These are phyloP conservation scores for Lodderomyces beijingensis DNA, from an alignment of 1,139 yeast species.

Conservation along the genomic window DNA sequence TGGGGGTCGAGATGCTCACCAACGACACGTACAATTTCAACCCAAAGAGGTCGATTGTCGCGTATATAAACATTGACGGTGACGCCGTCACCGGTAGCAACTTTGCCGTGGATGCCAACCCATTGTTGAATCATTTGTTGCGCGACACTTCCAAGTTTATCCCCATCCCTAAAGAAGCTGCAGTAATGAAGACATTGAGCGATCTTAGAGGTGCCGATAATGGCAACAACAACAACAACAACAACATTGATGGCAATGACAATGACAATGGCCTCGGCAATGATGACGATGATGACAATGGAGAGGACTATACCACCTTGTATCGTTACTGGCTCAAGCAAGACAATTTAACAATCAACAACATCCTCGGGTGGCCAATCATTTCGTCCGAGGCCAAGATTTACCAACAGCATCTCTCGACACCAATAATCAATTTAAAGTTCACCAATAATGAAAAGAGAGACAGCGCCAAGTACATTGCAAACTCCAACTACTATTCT, in stretches of 20 bases:
- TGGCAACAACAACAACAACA: conserved; percentile 17
- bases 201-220: conserved; percentile 7
- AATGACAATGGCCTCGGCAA: conserved; percentile 15
- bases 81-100: conserved; percentile 39
- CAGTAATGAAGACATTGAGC: conserved; percentile 12
- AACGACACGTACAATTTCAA: conserved; percentile 21
- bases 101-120: conserved; percentile 35
- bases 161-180: conserved; percentile 29
- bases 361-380: conserved; percentile 26
- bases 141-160: conserved; percentile 28
- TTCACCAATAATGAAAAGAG: conserved; percentile 29
- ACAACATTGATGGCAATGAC: conserved; percentile 14
- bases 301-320: conserved; percentile 27
- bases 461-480: conserved; percentile 28
- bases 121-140: conserved; percentile 32
- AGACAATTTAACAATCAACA: conserved; percentile 28
- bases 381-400: conserved; percentile 26
- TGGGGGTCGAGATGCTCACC: conserved; percentile 27
- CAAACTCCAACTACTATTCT: conserved; percentile 36
- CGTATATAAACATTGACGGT: conserved; percentile 39
- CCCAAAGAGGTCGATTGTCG: conserved; percentile 24
- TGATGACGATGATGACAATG: conserved; percentile 17
- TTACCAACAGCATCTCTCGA: conserved; percentile 30
- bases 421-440: conserved; percentile 33
- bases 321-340: conserved; percentile 37